A percentile compares a stretch with the other conserved stretches of the same genome.
These are phyloP conservation scores for Heliosperma pusillum DNA, from an alignment of 148 eudicot species.

Conservation along the genomic window DNA sequence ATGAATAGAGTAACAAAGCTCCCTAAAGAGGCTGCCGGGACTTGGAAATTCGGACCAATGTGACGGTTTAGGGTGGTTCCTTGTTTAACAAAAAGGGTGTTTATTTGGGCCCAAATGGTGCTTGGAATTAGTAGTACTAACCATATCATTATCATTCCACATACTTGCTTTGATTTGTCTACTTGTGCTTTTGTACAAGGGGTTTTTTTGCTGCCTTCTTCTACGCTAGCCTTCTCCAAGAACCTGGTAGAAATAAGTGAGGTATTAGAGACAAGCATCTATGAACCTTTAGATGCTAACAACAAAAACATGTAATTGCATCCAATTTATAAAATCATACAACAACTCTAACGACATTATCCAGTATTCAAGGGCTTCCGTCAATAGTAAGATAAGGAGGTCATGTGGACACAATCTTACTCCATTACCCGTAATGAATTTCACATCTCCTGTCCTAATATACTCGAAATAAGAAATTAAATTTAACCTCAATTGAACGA, in stretches of 20 bases:
- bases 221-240: constrained; percentile 74
- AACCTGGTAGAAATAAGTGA: constrained; percentile 35
- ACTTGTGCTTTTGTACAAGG: constrained; percentile 81
- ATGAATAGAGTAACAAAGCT: constrained; percentile 77
- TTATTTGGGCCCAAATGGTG: constrained; percentile 90
- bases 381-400: no score
- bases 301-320: background rate
- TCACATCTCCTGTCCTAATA: no score
- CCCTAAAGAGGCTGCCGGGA: constrained; percentile 78
- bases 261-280: background rate
- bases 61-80: constrained; percentile 77
- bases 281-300: background rate
- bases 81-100: constrained; percentile 83
- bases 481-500: no score
- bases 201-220: constrained; percentile 35
- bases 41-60: constrained; percentile 43
- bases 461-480: no score
- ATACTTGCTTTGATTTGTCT: constrained; percentile 67
- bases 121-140: constrained; percentile 66
- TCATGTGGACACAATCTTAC: no score
- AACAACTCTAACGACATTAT: background rate
- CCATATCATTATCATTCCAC: constrained; percentile 79
- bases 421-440: no score
- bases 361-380: background rate
- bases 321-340: no score